These are phyloP conservation scores for Globisporangium middletonii DNA, from an alignment of 352 stramenopile species.

Conservation along the genomic window DNA sequence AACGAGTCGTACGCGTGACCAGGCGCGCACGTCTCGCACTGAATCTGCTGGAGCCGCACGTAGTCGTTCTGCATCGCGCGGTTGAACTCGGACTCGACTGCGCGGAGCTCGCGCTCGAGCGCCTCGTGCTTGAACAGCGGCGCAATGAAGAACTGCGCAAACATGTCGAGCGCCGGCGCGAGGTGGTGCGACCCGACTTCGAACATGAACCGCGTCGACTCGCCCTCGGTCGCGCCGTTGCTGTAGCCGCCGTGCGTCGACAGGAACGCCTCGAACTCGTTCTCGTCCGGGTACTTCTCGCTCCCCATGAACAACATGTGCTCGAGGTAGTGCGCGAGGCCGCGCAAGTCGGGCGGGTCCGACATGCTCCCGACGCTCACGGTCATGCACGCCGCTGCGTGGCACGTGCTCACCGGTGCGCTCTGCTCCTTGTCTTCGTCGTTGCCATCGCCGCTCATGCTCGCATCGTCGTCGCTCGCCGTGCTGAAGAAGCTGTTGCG, in stretches of 20 bases:
- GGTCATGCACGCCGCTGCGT: slow-evolving; percentile 46
- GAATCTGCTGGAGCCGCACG: slow-evolving; percentile 63
- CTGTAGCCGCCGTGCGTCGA: slow-evolving; percentile 79
- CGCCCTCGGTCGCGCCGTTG: slow-evolving; percentile 90
- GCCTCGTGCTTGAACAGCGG: slow-evolving; percentile 74
- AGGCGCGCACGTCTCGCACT: slow-evolving; percentile 43
- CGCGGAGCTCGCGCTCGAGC: slow-evolving; percentile 68
- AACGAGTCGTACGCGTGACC: slow-evolving; percentile 70
- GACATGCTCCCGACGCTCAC: slow-evolving; percentile 52
- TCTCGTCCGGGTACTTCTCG: slow-evolving; percentile 88
- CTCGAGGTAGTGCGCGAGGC: slow-evolving; percentile 84
- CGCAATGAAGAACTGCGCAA: slow-evolving; percentile 90
- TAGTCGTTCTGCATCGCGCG: slow-evolving; percentile 56
- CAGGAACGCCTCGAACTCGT: slow-evolving; percentile 88
- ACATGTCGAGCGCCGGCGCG: slow-evolving; percentile 74
- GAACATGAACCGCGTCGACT: slow-evolving; percentile 90
- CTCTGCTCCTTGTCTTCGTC: slow-evolving; percentile 11
- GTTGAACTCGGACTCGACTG: slow-evolving; percentile 85
- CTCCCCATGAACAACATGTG: slow-evolving; percentile 94
- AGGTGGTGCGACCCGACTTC: slow-evolving; percentile 60
- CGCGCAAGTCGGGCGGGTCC: slow-evolving; percentile 50
- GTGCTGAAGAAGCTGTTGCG: slow-evolving; percentile 14
- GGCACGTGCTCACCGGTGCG: slow-evolving; percentile 13
- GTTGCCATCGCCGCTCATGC: slow-evolving; percentile 9
- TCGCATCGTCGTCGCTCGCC: slow-evolving; percentile 13